phyloP scores from a whole-genome alignment of 768 basidiomycete species.

The Xerocomus potaroensis region DNA sequence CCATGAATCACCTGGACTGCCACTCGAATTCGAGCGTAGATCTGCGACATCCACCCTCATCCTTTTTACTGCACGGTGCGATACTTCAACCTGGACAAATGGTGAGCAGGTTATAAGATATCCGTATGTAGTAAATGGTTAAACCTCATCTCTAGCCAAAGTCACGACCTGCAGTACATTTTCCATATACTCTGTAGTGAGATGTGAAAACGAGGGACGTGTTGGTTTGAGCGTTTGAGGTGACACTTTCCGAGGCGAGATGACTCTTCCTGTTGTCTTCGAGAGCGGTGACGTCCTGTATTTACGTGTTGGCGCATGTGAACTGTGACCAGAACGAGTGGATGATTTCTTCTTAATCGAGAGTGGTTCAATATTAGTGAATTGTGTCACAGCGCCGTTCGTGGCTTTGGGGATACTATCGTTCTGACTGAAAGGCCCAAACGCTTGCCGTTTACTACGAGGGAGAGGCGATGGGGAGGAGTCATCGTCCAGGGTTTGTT shows the following conservation, averaged over 20 bases:
- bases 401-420: slow-evolving; percentile 51
- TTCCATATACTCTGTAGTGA: slow-evolving; percentile 38
- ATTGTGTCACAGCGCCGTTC: slow-evolving; percentile 31
- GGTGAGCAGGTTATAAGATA: slow-evolving; percentile 2
- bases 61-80: slow-evolving; percentile 66
- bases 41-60: slow-evolving; percentile 68
- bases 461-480: slow-evolving; percentile 50
- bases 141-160: slow-evolving; percentile 65
- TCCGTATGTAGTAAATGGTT: neutral
- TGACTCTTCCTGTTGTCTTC: slow-evolving; percentile 38
- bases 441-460: slow-evolving; percentile 67
- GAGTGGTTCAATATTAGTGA: slow-evolving; percentile 62
- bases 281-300: slow-evolving; percentile 52
- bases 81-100: slow-evolving; percentile 57
- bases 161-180: slow-evolving; percentile 46
- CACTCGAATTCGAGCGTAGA: slow-evolving; percentile 17
- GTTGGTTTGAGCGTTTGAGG: slow-evolving; percentile 44
- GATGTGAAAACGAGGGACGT: slow-evolving; percentile 19
- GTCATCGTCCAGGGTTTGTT: slow-evolving; percentile 27
- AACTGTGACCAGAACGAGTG: slow-evolving; percentile 41
- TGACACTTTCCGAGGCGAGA: slow-evolving; percentile 52
- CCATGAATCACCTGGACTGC: slow-evolving; percentile 33
- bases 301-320: slow-evolving; percentile 35
- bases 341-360: slow-evolving; percentile 85
- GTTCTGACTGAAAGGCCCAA: slow-evolving; percentile 48